Conservation (phyloP, 2,329 filamentous ascomycete species). For the Ophiostoma himal-ulmi region DNA sequence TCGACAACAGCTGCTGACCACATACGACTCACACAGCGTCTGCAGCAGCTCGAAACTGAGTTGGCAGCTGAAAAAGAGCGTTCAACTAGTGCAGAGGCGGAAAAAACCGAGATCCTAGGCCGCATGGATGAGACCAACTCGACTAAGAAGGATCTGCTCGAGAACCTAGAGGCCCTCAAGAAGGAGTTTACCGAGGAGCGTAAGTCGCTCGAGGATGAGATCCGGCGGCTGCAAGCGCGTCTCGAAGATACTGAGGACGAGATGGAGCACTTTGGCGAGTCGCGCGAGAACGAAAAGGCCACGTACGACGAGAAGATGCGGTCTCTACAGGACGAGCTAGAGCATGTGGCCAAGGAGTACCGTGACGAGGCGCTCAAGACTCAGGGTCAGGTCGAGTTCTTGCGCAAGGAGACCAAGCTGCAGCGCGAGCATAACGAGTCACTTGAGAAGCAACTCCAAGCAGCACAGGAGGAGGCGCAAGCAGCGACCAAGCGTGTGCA, state of each 20-base stretch:
- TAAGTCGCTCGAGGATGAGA: constrained; percentile 73
- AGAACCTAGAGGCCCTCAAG: constrained; percentile 89
- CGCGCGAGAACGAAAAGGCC: constrained; percentile 73
- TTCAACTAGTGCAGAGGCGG: constrained; percentile 57
- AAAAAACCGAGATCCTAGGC: constrained; percentile 60
- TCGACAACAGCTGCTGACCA: constrained; percentile 25
- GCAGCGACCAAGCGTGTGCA: constrained; percentile 47
- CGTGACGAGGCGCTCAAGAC: constrained; percentile 52
- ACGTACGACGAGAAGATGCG: constrained; percentile 63
- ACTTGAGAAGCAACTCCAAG: constrained; percentile 53
- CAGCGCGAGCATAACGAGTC: constrained; percentile 55
- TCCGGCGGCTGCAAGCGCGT: constrained; percentile 66
- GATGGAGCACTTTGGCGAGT: constrained; percentile 76
- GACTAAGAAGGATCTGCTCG: constrained; percentile 87
- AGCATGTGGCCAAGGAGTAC: constrained; percentile 53
- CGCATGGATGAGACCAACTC: constrained; percentile 81
- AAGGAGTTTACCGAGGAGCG: constrained; percentile 82
- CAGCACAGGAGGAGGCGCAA: constrained; percentile 49
- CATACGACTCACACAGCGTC: constrained; percentile 39
- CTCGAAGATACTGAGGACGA: constrained; percentile 90
- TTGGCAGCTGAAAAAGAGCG: constrained; percentile 66
- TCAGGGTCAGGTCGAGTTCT: constrained; percentile 57
- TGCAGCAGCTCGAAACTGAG: constrained; percentile 38
- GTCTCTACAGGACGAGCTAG: constrained; percentile 64
- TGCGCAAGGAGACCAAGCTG: constrained; percentile 54